Evolutionary conservation across 768 basidiomycete species (phyloP).

Genomic region (Phylloporus sp.): DNA sequence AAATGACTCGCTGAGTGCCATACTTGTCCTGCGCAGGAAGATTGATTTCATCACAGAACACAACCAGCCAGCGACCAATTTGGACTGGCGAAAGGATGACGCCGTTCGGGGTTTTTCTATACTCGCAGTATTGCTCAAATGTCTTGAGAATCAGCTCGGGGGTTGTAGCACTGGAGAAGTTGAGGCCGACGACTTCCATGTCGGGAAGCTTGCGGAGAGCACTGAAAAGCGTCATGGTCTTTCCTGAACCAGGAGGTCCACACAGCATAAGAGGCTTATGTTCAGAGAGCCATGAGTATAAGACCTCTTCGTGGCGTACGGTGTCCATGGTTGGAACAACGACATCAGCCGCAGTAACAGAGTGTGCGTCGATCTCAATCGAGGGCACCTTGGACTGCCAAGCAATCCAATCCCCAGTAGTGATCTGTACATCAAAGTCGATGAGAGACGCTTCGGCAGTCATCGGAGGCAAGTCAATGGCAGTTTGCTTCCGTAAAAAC

Average conservation of each 20-base stretch:
- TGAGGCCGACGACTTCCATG: slow-evolving; percentile 98
- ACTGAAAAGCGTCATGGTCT: slow-evolving; percentile 99
- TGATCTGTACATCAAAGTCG: slow-evolving; percentile 90
- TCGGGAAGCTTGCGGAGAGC: slow-evolving; percentile 95
- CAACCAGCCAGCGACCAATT: slow-evolving; percentile 96
- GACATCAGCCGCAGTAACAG: slow-evolving; percentile 91
- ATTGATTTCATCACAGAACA: slow-evolving; percentile 99
- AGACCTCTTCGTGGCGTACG: slow-evolving; percentile 94
- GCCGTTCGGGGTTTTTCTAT: slow-evolving; percentile 97
- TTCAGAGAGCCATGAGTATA: slow-evolving; percentile 98
- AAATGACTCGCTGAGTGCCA: slow-evolving; percentile 97
- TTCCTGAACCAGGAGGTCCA: slow-evolving; percentile 99
- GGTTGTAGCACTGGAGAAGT: slow-evolving; percentile 98
- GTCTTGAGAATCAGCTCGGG: slow-evolving; percentile 98
- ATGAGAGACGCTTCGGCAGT: slow-evolving; percentile 76
- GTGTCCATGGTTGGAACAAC: slow-evolving; percentile 99
- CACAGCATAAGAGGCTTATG: slow-evolving; percentile 98
- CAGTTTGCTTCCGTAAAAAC: slow-evolving; percentile 77
- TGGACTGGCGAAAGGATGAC: slow-evolving; percentile 90
- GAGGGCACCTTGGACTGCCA: slow-evolving; percentile 92
- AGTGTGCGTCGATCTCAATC: slow-evolving; percentile 95
- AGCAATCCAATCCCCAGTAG: slow-evolving; percentile 79
- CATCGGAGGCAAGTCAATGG: slow-evolving; percentile 82
- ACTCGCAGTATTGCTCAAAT: slow-evolving; percentile 99
- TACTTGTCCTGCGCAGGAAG: slow-evolving; percentile 96